Evolutionary conservation across 768 basidiomycete species (phyloP), one percentile per base, ranked within the genome.

Genomic region (Candolleomyces aberdarensis): DNA sequence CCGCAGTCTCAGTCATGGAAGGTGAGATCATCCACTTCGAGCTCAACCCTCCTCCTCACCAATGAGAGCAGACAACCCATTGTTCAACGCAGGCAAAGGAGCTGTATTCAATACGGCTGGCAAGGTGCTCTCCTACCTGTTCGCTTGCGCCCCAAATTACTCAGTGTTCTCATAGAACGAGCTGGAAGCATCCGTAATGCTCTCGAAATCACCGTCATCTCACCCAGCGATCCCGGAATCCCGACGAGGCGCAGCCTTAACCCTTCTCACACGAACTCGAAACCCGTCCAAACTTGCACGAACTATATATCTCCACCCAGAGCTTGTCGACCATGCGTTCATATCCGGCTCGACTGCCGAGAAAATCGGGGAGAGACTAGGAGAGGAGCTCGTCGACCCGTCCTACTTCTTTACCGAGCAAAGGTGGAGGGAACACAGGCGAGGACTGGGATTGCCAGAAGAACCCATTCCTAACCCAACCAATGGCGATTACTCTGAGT

Each of bases 41-140:
- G 43, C 17, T 32, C n/a, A 13, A 26, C 1, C 19, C 1, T 15
- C 20, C 13, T 41, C 20, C 3, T 57, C 48, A 58, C 43, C 55
- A 26, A 51, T 20, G 19, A 8, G 40, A 14, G 26, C 49, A 92
- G 91, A 94, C 66, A 84, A 81, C 62, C 86, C 89, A 8, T 73
- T 94, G 17, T 93, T 94, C 75, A 94, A 94, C 65, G 75, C 86
- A 31, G 91, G 84, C 19, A 89, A 88, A 66, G 92, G 92, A 3
- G 88, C 92, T 9, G 91, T 94, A 17, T 94, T 92, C 76, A 94
- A 93, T 65, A 74, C 81, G 11, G 90, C 76, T 9, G 91, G 92
- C 49, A 91, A 92, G 80, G 91, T 90, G 58, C 51, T 19, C 51
- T 11, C 8, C 32, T 26, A 32, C n/a, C 15, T 32, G 22, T 9